Conservation (phyloP, 495 filamentous ascomycete species). For the Sphaerosporella brunnea region DNA sequence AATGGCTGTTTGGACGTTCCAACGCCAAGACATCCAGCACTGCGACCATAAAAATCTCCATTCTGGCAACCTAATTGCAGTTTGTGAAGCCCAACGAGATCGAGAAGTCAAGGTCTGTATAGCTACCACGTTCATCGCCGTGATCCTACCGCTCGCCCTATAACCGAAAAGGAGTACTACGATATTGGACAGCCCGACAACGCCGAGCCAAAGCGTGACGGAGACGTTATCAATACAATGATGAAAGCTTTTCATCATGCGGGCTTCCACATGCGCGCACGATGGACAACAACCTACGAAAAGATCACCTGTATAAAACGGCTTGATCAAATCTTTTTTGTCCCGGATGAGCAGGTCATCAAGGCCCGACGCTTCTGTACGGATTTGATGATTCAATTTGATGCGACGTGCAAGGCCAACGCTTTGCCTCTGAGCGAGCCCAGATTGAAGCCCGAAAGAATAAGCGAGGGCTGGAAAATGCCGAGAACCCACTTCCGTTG, state of each 20-base stretch:
- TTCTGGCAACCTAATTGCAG: background rate
- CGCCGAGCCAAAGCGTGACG: background rate
- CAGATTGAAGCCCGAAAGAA: background rate
- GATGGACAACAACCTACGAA: background rate
- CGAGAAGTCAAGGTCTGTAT: background rate
- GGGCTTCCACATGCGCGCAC: background rate
- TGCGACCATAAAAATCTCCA: background rate
- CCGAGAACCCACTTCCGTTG: background rate
- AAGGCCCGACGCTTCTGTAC: slow-evolving; percentile 1
- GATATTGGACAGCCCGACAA: background rate
- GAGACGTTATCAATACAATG: background rate
- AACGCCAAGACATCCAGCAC: background rate
- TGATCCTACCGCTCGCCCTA: background rate
- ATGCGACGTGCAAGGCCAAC: background rate
- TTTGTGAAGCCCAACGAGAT: background rate
- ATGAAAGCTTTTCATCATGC: too few species aligned
- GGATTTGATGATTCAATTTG: background rate
- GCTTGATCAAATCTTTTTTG: background rate
- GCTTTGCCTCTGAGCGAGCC: background rate
- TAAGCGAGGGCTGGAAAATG: background rate
- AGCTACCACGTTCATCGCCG: background rate
- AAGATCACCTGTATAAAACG: background rate
- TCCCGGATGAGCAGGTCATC: background rate
- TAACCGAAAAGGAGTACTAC: background rate
- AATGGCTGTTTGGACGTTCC: background rate